Evolutionary conservation across 2,329 filamentous ascomycete species (phyloP).

Genomic region (Dactylellina cionopaga): DNA sequence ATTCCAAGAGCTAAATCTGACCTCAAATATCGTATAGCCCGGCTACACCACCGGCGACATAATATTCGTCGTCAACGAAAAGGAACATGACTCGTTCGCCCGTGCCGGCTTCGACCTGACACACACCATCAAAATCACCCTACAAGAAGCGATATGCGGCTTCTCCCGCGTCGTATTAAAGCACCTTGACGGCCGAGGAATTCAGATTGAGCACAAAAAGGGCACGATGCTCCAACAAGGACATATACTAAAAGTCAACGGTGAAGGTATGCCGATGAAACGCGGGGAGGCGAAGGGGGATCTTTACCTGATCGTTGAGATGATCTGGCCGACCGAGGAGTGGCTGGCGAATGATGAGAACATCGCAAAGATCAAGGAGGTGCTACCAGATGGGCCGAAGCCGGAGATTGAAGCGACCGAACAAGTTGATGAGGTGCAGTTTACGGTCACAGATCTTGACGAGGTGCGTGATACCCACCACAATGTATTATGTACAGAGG

Average conservation of each 20-base stretch:
- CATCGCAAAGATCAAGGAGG: slow-evolving; percentile 75
- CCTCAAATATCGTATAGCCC: slow-evolving; percentile 24
- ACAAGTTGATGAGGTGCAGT: slow-evolving; percentile 85
- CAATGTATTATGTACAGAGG: background rate
- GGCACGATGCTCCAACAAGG: slow-evolving; percentile 84
- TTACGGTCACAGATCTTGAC: slow-evolving; percentile 83
- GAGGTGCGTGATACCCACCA: slow-evolving; percentile 66
- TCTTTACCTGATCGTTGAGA: slow-evolving; percentile 83
- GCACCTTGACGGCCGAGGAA: slow-evolving; percentile 92
- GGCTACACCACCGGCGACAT: slow-evolving; percentile 76
- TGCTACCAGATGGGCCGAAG: slow-evolving; percentile 74
- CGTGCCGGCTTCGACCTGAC: slow-evolving; percentile 85
- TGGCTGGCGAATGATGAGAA: slow-evolving; percentile 76
- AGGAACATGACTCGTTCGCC: slow-evolving; percentile 81
- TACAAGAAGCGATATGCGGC: slow-evolving; percentile 84
- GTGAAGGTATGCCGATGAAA: slow-evolving; percentile 96
- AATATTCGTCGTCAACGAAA: slow-evolving; percentile 85
- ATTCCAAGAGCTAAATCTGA: background rate
- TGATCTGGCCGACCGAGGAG: slow-evolving; percentile 87
- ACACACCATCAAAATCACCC: slow-evolving; percentile 80
- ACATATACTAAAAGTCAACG: slow-evolving; percentile 83
- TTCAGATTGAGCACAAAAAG: slow-evolving; percentile 79
- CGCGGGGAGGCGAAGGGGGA: slow-evolving; percentile 84
- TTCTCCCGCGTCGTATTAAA: slow-evolving; percentile 91
- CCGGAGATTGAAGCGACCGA: slow-evolving; percentile 72